Evolutionary conservation across 2,329 filamentous ascomycete species (phyloP), one percentile per base, ranked within the genome.

Genomic region (Onygenales sp.): DNA sequence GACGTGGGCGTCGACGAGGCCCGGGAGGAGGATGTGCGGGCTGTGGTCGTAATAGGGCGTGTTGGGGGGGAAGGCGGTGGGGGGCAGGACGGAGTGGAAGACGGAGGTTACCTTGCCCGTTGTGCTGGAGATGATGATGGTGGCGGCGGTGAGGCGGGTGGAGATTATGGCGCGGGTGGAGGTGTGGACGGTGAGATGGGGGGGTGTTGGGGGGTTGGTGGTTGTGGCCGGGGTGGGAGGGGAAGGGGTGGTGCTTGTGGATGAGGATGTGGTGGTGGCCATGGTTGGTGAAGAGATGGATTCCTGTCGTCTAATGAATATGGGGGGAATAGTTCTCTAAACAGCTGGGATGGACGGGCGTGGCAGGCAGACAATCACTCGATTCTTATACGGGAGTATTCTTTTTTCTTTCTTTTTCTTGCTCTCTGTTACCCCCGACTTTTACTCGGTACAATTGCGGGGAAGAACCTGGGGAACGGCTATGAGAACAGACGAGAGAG

Each of bases 1-100:
- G 39, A 98, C 93, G 69, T 98, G 93, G 38, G 93, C 92, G 69
- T 98, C 93, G 14, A 98, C 92, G 33, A 98, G 78, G 17, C 93
- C 93, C 0, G 93, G 93, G 36, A 97, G 78, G 41, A 98, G 76
- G 46, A 97, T 79, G 69, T 85, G 81, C 9, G 92, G 89, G 21
- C 87, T 89, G 72, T 95, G 84, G 75, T 98, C 85, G 60, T 82
- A 79, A 70, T 97, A 97, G 5, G 78, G 76, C 7, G 85, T 84
- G 41, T 81, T 82, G 0, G 78, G 65, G 1, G 90, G 86, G 68
- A 97, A 96, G 43, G 82, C 79, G 5, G 81, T 80, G n/a, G 73
- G 67, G 1, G 89, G 87, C n/a, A 95, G 77, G 50, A 96, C 78
- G 31, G 81, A 79, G 53, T 86, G 81, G 58, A 85, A 81, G 57